phyloP scores from a whole-genome alignment of 2,329 filamentous ascomycete species.

The Microdochium paspali region DNA sequence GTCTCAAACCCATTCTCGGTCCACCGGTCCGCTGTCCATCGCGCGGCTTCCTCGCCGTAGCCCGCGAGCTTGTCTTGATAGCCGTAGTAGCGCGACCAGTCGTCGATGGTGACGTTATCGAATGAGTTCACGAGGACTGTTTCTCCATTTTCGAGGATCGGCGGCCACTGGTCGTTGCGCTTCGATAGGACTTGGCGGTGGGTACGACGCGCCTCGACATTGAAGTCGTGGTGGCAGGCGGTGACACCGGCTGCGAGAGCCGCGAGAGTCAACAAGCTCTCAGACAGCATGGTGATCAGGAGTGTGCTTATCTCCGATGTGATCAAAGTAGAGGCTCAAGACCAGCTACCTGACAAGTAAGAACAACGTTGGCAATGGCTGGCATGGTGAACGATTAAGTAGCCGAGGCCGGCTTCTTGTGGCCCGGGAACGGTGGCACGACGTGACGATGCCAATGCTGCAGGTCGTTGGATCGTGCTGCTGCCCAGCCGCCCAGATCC shows the following conservation, averaged over 20 bases:
- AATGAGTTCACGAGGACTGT: conserved; percentile 14
- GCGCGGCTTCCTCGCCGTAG: conserved; percentile 16
- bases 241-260: conserved; percentile 11
- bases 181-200: conserved; percentile 20
- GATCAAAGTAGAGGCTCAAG: too few species aligned
- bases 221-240: conserved; percentile 20
- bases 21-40: conserved; percentile 20
- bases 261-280: neutral
- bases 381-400: neutral
- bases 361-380: neutral
- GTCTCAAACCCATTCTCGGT: conserved; percentile 17
- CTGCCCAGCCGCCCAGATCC: neutral
- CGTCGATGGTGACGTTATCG: conserved; percentile 16
- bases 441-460: neutral
- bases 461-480: neutral
- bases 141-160: conserved; percentile 16
- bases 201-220: conserved; percentile 15
- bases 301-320: neutral
- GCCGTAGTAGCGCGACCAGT: conserved; percentile 23
- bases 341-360: too few species aligned
- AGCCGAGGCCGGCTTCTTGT: neutral
- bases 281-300: neutral
- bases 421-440: neutral
- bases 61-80: conserved; percentile 20
- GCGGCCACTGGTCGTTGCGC: conserved; percentile 24